Base-by-base conservation (phyloP, 441 rosid species). In the Gossypium davidsonii region DNA sequence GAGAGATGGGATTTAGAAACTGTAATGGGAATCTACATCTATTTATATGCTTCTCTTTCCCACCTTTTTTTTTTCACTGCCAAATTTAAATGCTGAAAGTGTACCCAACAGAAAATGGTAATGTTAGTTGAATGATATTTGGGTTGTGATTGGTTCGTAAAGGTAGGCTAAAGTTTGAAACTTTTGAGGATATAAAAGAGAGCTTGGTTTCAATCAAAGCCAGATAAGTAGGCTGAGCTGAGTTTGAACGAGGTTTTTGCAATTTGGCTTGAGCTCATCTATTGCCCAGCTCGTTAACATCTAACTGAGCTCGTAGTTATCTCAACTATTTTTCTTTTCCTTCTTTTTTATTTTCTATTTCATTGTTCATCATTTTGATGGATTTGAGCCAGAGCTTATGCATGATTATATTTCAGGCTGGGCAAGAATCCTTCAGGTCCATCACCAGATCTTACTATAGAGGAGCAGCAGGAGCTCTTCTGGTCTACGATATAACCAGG, bases 391-490 rank as follows among this genome's bases (percentile, higher is more conserved):
- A 28, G 25, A 51, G 46, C 26, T 68, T 60, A 25, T 67, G 23
- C 15, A 44, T 70, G 11, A 12, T 73, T 56, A 56, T 25, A 57
- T 76, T 79, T 11, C 83, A 87, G 92, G 92, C 94, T 51, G 94
- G 94, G 65, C 94, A 89, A 84, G 94, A 89, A 84, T 88, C 92
- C 18, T 89, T 89, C 78, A 86, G 94, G 77, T 88, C 94, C 46
- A 89, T 87, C 77, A 86, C 91, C 6, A 86, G 94, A 73, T 89
- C 94, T 65, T 89, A 89, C 76, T 89, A 89, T 80, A 83, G 94
- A 81, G 94, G 94, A 66, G 92, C 94, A 3, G 94, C 94, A 8
- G 94, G 91, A 65, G 94, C 94, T 15, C 89, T 89, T 77, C 76
- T 89, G 60, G 91, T 89, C 56, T 89, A 89, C 74, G 94, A 89